Evolutionary conservation across 2,329 filamentous ascomycete species (phyloP), one percentile per base, ranked within the genome.

Genomic region (Aspergillus costaricaensis): DNA sequence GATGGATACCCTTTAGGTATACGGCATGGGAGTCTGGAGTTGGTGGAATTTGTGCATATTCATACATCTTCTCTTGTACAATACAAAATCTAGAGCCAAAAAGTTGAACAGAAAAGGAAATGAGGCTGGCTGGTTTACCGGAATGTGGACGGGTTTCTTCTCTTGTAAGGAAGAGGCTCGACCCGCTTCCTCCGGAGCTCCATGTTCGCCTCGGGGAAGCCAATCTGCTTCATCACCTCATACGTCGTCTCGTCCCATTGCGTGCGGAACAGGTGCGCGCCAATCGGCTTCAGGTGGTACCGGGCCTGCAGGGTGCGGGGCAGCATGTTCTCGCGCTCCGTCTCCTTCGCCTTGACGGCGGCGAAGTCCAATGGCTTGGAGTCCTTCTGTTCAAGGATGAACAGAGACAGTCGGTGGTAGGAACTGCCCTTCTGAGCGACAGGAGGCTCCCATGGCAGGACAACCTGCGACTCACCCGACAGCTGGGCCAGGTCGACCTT

Each of bases 201-300:
- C 65, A 97, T 75, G 71, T 96, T 89, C 60, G 88, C 87, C 51
- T 92, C 92, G 27, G 86, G 84, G 63, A 96, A 82, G 62, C 86
- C 87, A 68, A 90, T 85, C 69, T 91, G 85, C 72, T 87, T 82
- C 94, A 99, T 97, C 64, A 99, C 91, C 54, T 82, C 87, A n/a
- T 86, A 87, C 56, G 91, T 99, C 69, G 85, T 86, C 61, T 95
- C 91, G 76, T 99, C 95, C 91, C 93, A 98, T 66, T 90, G 81
- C 62, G 87, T 89, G 67, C 95, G 88, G 87, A 98, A 99, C 69
- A 99, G 80, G 73, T 88, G 91, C 69, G 92, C 90, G 47, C 93
- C 93, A 60, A 97, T 87, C 7, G 93, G 86, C 60, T 81, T 83
- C 62, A 95, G 80, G 60, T 81, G 77, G 74, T 91, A 86, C 73